A percentile compares a stretch with the other conserved stretches of the same genome.
Evolutionary conservation across 1,284 basidiomycete species (phyloP).

Genomic region (Ceratobasidium sp.): DNA sequence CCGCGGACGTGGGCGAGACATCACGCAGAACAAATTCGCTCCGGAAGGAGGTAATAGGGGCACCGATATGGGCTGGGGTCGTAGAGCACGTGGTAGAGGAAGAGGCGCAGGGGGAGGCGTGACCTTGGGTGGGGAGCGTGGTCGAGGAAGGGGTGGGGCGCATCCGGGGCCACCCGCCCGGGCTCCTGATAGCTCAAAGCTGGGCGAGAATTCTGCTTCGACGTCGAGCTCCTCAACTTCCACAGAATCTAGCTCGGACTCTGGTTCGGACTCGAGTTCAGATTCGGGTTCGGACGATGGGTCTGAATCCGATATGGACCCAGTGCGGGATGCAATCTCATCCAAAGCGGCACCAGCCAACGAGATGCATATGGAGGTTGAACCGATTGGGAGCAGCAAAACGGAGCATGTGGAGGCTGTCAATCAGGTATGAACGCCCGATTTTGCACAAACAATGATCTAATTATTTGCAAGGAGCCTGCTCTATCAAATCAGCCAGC

Average conservation of each 20-base stretch:
- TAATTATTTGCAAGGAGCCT: not conserved
- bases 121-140: conserved; percentile 45
- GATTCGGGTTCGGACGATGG: conserved; percentile 50
- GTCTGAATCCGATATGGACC: conserved; percentile 65
- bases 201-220: conserved; percentile 12
- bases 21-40: not conserved
- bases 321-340: conserved; percentile 56
- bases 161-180: conserved; percentile 43
- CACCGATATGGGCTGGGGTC: conserved; percentile 22
- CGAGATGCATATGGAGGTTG: conserved; percentile 25
- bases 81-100: conserved; percentile 54
- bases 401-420: not conserved
- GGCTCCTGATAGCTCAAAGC: conserved; percentile 41
- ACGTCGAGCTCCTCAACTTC: conserved; percentile 40
- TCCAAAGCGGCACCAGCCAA: conserved; percentile 60
- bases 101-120: conserved; percentile 51
- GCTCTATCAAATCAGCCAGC: not conserved
- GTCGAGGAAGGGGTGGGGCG: conserved; percentile 50
- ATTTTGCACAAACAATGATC: not conserved
- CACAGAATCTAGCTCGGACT: conserved; percentile 38
- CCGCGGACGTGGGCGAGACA: conserved; percentile 48
- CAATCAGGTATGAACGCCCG: not conserved
- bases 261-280: conserved; percentile 5
- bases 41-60: not conserved
- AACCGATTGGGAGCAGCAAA: conserved; percentile 26